Conservation (phyloP, 139 green algal genomes). For the Auxenochlorella pyrenoidosa region DNA sequence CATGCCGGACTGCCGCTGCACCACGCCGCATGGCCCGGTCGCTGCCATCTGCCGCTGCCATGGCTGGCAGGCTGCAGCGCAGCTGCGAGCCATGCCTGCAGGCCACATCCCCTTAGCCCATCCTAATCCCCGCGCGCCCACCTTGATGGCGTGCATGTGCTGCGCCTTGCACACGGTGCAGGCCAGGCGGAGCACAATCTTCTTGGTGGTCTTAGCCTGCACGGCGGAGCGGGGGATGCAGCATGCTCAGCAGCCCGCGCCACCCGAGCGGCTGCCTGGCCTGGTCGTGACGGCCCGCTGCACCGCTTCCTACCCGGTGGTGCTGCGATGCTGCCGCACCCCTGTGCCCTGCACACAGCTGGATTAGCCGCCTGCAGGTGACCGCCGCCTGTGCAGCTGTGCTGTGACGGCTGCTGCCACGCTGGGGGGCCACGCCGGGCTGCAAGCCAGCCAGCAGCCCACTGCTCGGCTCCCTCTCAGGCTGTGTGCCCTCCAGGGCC, state of each 20-base stretch:
- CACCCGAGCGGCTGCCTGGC: background rate
- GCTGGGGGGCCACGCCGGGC: background rate
- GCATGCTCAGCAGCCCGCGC: background rate
- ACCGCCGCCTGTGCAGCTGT: background rate
- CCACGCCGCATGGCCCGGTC: background rate
- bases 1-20: background rate
- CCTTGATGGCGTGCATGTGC: slow-evolving; percentile 97
- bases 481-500: no score
- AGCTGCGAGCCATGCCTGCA: no score
- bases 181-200: slow-evolving; percentile 98
- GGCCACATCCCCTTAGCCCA: no score
- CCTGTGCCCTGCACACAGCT: no score
- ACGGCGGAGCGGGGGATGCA: background rate
- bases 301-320: background rate
- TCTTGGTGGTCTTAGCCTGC: slow-evolving; percentile 99
- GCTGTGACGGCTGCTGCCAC: background rate
- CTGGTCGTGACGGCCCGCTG: background rate
- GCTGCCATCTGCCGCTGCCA: background rate
- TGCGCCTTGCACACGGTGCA: slow-evolving; percentile 96
- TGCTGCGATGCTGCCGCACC: background rate
- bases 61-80: background rate
- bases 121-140: no score
- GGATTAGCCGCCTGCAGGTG: no score
- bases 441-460: background rate
- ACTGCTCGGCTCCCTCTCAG: background rate